phyloP scores from a whole-genome alignment of 2,329 filamentous ascomycete species.

The Tolypocladium ophioglossoides region DNA sequence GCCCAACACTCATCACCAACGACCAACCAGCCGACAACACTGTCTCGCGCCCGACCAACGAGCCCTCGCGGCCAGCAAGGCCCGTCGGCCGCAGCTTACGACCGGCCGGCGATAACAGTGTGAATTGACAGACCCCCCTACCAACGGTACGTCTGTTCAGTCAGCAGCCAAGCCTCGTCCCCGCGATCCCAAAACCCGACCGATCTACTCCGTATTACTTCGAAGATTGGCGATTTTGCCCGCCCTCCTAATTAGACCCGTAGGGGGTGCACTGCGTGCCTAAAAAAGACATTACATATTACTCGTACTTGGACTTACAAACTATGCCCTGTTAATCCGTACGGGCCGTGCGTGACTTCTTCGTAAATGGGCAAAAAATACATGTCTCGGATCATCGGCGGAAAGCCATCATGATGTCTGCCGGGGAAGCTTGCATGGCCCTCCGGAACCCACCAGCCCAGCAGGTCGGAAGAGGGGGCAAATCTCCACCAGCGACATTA shows the following conservation, averaged over 20 bases:
- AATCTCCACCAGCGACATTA: background rate
- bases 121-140: background rate
- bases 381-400: background rate
- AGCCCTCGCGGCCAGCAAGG: background rate
- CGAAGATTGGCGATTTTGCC: background rate
- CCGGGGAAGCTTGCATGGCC: background rate
- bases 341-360: background rate
- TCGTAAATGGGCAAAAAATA: background rate
- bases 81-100: background rate
- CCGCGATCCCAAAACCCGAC: background rate
- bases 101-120: no score
- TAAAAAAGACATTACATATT: background rate
- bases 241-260: no score
- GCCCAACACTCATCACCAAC: background rate
- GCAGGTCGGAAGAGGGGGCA: background rate
- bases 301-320: no score
- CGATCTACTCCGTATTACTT: background rate
- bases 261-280: no score
- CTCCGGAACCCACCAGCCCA: background rate
- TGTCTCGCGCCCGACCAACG: background rate
- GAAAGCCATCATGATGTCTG: background rate
- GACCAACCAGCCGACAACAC: background rate
- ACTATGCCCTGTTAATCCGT: no score
- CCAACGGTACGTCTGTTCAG: background rate
- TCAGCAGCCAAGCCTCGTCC: background rate